These are phyloP conservation scores for Globisporangium megalacanthum DNA, from an alignment of 352 stramenopile species.

Conservation along the genomic window DNA sequence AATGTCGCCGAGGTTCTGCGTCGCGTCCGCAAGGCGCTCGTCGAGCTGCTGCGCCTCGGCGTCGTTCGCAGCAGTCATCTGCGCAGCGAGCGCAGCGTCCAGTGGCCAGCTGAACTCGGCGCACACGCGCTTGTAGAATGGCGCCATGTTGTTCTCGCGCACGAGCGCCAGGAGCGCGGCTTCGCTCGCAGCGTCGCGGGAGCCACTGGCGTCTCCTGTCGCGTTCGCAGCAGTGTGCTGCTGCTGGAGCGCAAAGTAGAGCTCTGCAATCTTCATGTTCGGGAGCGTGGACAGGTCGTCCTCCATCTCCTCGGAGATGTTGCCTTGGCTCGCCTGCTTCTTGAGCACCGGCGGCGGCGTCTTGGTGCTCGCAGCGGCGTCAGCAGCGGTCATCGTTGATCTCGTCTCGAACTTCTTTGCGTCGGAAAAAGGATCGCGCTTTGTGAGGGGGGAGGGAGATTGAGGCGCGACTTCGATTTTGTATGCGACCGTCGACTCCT, in stretches of 20 bases:
- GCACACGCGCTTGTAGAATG: constrained; percentile 75
- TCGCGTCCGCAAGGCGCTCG: constrained; percentile 87
- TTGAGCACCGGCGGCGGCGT: constrained; percentile 21
- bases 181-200: constrained; percentile 27
- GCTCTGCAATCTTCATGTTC: constrained; percentile 68
- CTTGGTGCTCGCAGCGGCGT: background rate
- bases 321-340: constrained; percentile 73
- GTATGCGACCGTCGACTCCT: background rate
- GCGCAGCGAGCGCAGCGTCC: constrained; percentile 42
- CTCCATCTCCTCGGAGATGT: constrained; percentile 87
- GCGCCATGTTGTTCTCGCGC: constrained; percentile 60
- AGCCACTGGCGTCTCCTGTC: constrained; percentile 25
- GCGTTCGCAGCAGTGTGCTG: constrained; percentile 23
- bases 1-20: constrained; percentile 96
- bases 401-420: background rate
- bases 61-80: constrained; percentile 63
- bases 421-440: background rate
- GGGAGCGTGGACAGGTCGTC: constrained; percentile 72
- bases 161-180: constrained; percentile 64
- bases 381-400: background rate
- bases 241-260: constrained; percentile 79
- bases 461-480: background rate
- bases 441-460: too few relatives aligned
- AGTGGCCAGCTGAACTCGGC: constrained; percentile 63
- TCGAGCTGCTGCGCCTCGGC: constrained; percentile 76